Evolutionary conservation across 768 basidiomycete genomes (phyloP).

Genomic region (Leccinum longicurvipes): DNA sequence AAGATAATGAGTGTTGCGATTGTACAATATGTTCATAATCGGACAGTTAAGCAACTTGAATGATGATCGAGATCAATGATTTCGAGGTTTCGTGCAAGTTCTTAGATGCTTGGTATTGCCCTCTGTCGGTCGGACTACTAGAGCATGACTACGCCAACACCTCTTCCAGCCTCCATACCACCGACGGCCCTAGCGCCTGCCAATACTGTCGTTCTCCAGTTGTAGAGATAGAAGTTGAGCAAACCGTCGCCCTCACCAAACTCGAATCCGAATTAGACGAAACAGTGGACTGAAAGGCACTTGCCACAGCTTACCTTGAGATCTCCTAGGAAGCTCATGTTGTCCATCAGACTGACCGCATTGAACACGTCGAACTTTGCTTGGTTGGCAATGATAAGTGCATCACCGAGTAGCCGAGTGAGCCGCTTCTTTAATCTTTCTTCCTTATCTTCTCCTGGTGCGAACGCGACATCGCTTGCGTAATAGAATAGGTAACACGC

Average conservation of each 20-base stretch:
- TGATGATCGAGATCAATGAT: neutral
- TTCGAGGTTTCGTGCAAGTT: neutral
- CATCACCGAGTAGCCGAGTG: slow-evolving; percentile 70
- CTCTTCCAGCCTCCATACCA: slow-evolving; percentile 58
- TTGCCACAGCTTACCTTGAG: slow-evolving; percentile 58
- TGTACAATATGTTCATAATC: slow-evolving; percentile 11
- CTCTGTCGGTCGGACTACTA: slow-evolving; percentile 29
- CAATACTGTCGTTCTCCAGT: slow-evolving; percentile 83
- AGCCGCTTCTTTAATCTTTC: slow-evolving; percentile 66
- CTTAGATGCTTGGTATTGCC: neutral
- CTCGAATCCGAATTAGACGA: slow-evolving; percentile 38
- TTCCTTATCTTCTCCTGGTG: slow-evolving; percentile 57
- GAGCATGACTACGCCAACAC: slow-evolving; percentile 93
- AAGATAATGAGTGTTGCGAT: neutral
- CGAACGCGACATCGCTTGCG: slow-evolving; percentile 74
- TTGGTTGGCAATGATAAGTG: slow-evolving; percentile 73
- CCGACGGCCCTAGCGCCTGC: slow-evolving; percentile 63
- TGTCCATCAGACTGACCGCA: slow-evolving; percentile 93
- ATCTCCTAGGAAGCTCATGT: slow-evolving; percentile 73
- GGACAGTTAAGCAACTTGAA: neutral
- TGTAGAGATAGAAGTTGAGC: slow-evolving; percentile 91
- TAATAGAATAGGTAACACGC: slow-evolving; percentile 98
- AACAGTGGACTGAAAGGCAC: neutral
- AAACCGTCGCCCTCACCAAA: slow-evolving; percentile 92
- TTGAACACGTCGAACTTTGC: slow-evolving; percentile 97